Conservation (phyloP, 2,329 filamentous ascomycete genomes). For the Pseudofabraea citricarpa region DNA sequence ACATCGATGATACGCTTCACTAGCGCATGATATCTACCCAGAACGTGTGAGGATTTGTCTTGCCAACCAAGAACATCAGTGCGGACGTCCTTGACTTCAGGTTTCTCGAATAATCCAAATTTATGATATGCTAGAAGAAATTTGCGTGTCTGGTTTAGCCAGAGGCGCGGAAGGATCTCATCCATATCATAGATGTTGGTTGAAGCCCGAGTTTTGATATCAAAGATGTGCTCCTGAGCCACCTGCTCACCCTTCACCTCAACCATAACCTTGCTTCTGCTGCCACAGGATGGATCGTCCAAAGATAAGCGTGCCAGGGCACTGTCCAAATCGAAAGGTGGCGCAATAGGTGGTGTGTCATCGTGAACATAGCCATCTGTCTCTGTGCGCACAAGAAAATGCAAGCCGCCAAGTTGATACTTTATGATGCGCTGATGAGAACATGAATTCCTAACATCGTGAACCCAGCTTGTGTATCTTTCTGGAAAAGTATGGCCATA, state of each 20-base stretch:
- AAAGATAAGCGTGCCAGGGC: neutral
- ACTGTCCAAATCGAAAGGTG: neutral
- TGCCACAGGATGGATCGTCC: neutral
- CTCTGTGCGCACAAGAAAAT: constrained; percentile 48
- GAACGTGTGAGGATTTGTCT: constrained; percentile 5
- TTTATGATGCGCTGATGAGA: constrained; percentile 56
- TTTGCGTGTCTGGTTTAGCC: constrained; percentile 43
- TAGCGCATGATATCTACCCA: constrained; percentile 16
- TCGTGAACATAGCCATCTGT: constrained; percentile 56
- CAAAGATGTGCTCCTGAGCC: constrained; percentile 35
- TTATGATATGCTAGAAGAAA: constrained; percentile 45
- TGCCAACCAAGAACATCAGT: constrained; percentile 14
- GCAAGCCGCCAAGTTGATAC: constrained; percentile 49
- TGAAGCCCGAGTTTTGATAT: constrained; percentile 44
- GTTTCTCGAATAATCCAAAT: constrained; percentile 30
- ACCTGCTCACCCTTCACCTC: constrained; percentile 9
- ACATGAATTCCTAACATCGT: constrained; percentile 43
- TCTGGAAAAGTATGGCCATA: constrained; percentile 63
- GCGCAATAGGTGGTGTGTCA: too few species aligned
- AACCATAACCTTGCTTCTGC: constrained; percentile 16
- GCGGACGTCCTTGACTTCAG: constrained; percentile 10
- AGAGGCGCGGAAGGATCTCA: constrained; percentile 36
- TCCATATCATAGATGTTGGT: constrained; percentile 7
- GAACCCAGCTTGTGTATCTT: constrained; percentile 57
- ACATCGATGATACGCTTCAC: constrained; percentile 17